These are phyloP conservation scores for Fusarium luffae DNA, from an alignment of 2,329 filamentous ascomycete species.

Conservation along the genomic window DNA sequence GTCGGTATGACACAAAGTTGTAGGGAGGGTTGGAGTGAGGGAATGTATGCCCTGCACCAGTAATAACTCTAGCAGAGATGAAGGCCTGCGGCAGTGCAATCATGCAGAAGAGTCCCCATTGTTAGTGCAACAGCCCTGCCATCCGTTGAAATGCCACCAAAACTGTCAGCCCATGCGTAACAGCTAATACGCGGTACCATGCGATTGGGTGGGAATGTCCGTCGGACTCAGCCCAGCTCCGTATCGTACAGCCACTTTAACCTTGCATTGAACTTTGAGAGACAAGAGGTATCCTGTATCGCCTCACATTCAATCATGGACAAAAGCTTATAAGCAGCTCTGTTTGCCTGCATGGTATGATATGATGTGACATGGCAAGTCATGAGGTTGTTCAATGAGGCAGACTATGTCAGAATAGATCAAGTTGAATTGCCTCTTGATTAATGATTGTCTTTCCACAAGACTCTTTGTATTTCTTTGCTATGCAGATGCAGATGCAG, in stretches of 20 bases:
- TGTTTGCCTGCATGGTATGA: not conserved
- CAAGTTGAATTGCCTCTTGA: not conserved
- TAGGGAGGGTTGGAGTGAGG: slow-evolving; percentile 12
- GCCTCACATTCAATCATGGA: slow-evolving; percentile 9
- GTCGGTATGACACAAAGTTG: slow-evolving; percentile 18
- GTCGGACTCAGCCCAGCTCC: slow-evolving; percentile 30
- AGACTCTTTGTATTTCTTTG: slow-evolving; percentile 14
- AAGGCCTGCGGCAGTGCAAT: slow-evolving; percentile 26
- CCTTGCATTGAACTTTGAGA: not conserved
- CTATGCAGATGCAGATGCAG: slow-evolving; percentile 3
- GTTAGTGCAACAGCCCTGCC: slow-evolving; percentile 15
- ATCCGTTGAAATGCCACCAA: not conserved
- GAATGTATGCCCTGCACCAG: slow-evolving; percentile 13
- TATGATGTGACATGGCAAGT: not conserved
- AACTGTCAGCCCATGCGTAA: slow-evolving; percentile 1
- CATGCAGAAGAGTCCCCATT: slow-evolving; percentile 17
- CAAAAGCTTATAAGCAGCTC: not conserved
- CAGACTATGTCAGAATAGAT: not conserved
- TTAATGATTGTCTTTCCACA: not conserved
- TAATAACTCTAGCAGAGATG: slow-evolving; percentile 7
- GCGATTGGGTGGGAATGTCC: slow-evolving; percentile 17
- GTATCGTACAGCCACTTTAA: slow-evolving; percentile 31
- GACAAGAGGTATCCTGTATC: slow-evolving; percentile 1
- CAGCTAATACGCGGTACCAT: slow-evolving; percentile 15
- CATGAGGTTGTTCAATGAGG: not conserved